Evolutionary conservation across 192 early-diverging fungal species (phyloP).

Genomic region (Allomyces macrogynus): DNA sequence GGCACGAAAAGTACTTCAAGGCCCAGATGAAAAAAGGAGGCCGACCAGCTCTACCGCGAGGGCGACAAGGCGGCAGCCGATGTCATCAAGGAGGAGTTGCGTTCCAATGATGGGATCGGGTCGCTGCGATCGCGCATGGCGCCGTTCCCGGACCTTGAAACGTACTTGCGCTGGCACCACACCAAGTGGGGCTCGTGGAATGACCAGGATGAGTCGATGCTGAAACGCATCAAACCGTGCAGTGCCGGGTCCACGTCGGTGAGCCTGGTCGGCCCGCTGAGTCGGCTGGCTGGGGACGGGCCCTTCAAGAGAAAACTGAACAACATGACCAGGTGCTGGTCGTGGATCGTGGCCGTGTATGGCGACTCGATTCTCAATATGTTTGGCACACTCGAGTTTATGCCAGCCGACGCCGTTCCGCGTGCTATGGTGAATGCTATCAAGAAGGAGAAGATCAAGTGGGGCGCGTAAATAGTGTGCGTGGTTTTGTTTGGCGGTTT

Average conservation of each 20-base stretch:
- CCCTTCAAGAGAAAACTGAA: background rate
- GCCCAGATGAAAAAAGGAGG: background rate
- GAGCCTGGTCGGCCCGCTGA: too few relatives aligned
- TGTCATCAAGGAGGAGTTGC: background rate
- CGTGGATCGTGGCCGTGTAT: background rate
- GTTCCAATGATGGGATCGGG: background rate
- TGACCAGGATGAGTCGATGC: background rate
- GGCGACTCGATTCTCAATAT: background rate
- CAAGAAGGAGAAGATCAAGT: background rate
- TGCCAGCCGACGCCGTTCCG: background rate
- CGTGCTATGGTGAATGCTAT: background rate
- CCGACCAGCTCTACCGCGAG: too few relatives aligned
- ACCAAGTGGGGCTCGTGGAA: background rate
- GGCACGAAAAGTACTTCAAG: background rate
- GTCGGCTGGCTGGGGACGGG: background rate
- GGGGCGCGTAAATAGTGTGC: background rate
- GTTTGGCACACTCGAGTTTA: background rate
- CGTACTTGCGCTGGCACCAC: background rate
- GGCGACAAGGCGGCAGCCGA: background rate
- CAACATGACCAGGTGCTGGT: background rate
- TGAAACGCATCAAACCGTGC: background rate
- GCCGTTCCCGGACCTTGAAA: background rate
- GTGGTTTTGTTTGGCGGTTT: too few relatives aligned
- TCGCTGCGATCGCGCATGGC: background rate
- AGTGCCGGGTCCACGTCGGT: too few relatives aligned